Conservation (phyloP, 441 rosid species). For the Erodium chrysanthum region DNA sequence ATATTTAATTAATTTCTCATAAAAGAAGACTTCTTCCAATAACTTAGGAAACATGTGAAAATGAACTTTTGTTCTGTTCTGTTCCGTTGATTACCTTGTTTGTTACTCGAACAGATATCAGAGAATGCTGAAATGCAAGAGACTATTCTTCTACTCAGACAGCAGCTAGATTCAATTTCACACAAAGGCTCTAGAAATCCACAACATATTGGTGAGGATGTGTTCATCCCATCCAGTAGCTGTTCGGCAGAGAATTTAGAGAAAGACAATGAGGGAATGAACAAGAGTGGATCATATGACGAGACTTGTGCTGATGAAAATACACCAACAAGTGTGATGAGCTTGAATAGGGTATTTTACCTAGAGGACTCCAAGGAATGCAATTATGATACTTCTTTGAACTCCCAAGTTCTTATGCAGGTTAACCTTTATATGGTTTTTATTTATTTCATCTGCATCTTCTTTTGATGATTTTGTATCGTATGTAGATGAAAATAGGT, state of each 20-base stretch:
- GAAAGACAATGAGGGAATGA: constrained; percentile 25
- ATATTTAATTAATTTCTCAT: constrained; percentile 1
- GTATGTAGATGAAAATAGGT: background rate
- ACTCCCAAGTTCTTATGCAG: constrained; percentile 50
- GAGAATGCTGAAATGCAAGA: constrained; percentile 81
- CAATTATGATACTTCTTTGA: constrained; percentile 28
- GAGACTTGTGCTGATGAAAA: constrained; percentile 52
- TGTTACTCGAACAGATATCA: constrained; percentile 39
- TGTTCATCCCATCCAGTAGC: constrained; percentile 12
- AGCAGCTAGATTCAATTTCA: constrained; percentile 43
- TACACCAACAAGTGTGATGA: constrained; percentile 83
- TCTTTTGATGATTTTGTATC: constrained; percentile 9
- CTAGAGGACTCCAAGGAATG: constrained; percentile 50
- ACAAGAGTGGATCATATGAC: constrained; percentile 31
- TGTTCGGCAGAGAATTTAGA: constrained; percentile 22
- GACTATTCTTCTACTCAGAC: constrained; percentile 61
- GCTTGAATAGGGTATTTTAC: constrained; percentile 57
- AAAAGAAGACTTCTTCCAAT: background rate
- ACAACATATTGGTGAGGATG: constrained; percentile 30
- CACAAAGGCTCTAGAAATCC: constrained; percentile 30
- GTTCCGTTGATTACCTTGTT: background rate
- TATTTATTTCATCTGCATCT: constrained; percentile 6
- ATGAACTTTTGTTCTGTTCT: background rate
- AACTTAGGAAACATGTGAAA: background rate
- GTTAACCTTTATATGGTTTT: constrained; percentile 21